Percentiles rank a stretch among this genome's conserved stretches.
Conservation (phyloP, 495 filamentous ascomycete genomes). For the Aspergillus campestris region DNA sequence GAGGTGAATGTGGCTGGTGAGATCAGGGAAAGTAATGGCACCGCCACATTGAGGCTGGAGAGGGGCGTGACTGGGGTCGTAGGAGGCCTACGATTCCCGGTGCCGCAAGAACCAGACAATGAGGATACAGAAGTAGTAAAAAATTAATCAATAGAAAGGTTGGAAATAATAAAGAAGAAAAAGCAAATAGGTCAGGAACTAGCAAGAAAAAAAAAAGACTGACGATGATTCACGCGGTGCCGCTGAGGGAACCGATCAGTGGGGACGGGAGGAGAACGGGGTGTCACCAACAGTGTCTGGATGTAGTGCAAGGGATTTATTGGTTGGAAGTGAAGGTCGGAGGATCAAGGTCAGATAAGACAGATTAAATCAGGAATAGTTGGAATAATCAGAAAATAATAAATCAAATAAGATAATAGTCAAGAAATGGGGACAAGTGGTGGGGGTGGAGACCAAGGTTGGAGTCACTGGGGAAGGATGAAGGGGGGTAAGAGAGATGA, state of each 20-base stretch:
- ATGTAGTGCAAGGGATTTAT: conserved; percentile 14
- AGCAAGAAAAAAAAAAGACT: conserved; percentile 1
- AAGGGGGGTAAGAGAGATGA: background rate
- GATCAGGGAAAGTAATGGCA: background rate
- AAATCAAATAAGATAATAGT: too few species aligned
- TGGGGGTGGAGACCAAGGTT: conserved; percentile 14
- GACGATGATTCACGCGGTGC: conserved; percentile 15
- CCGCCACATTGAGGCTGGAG: conserved; percentile 18
- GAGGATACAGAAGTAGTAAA: background rate
- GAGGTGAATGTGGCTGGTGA: conserved; percentile 7
- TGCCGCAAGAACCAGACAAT: conserved; percentile 13
- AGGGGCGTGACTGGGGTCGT: background rate
- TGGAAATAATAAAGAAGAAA: background rate
- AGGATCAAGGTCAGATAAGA: too few species aligned
- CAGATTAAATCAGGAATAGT: too few species aligned
- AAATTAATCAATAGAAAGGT: background rate
- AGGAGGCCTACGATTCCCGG: conserved; percentile 12
- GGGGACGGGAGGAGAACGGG: conserved; percentile 14
- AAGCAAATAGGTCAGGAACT: background rate
- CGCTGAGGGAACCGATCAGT: conserved; percentile 20
- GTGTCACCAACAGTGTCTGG: conserved; percentile 16
- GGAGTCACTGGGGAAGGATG: conserved; percentile 10
- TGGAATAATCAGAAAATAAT: too few species aligned
- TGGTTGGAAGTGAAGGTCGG: conserved; percentile 7
- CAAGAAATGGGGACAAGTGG: conserved; percentile 7